These are phyloP conservation scores for Lactarius pseudohatsudake DNA, from an alignment of 768 basidiomycete genomes.

Conservation along the genomic window DNA sequence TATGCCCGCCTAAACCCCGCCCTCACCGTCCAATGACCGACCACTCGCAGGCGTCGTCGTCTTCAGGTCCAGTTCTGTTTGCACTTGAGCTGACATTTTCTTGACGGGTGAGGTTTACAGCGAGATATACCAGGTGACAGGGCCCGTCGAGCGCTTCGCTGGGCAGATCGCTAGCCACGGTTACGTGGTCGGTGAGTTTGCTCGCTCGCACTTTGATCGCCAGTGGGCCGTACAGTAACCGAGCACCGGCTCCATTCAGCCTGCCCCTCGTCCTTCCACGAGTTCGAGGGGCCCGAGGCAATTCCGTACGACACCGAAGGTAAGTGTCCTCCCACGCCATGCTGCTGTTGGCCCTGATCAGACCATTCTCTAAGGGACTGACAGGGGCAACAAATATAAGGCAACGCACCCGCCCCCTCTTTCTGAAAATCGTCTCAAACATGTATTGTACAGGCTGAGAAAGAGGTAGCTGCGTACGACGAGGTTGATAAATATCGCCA, in stretches of 20 bases:
- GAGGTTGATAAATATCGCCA: conserved; percentile 50
- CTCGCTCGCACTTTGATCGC: not conserved
- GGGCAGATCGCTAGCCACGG: conserved; percentile 87
- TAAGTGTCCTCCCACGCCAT: conserved; percentile 35
- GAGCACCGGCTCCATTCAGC: conserved; percentile 42
- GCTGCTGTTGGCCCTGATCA: not conserved
- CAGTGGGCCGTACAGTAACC: not conserved
- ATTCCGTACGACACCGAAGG: conserved; percentile 89
- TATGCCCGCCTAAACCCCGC: conserved; percentile 29
- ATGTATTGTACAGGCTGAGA: conserved; percentile 65
- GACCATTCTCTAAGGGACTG: conserved; percentile 54
- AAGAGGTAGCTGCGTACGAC: conserved; percentile 83
- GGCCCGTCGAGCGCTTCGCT: conserved; percentile 91
- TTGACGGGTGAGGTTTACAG: conserved; percentile 39
- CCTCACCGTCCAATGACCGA: not conserved
- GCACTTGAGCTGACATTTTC: not conserved
- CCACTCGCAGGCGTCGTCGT: conserved; percentile 66
- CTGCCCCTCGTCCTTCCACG: conserved; percentile 86
- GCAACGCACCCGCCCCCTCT: conserved; percentile 35
- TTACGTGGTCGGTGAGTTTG: conserved; percentile 68
- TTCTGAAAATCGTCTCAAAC: not conserved
- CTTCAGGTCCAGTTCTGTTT: conserved; percentile 54
- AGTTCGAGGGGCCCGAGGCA: conserved; percentile 86
- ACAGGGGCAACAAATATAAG: conserved; percentile 93
- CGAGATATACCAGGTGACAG: conserved; percentile 97